Percentiles rank a stretch among this genome's conserved stretches.
These are phyloP conservation scores for Adenanthera pavonina DNA, from an alignment of 306 rosid species.

Conservation along the genomic window DNA sequence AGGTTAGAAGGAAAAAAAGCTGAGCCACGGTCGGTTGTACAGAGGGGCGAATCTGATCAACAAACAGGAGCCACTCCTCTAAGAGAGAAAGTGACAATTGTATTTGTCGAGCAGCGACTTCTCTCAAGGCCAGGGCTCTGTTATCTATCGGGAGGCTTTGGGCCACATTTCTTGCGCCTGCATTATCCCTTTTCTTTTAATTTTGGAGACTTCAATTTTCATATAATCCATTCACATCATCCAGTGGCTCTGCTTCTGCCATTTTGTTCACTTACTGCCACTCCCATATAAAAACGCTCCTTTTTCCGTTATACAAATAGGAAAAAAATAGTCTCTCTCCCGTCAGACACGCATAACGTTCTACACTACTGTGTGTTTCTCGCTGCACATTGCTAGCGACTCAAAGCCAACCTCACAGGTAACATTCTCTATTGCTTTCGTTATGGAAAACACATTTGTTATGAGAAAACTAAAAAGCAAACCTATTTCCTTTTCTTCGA, in stretches of 20 bases:
- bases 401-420: constrained; percentile 46
- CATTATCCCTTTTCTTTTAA: constrained; percentile 65
- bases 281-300: constrained; percentile 51
- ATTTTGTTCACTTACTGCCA: constrained; percentile 43
- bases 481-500: constrained; percentile 24
- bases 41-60: constrained; percentile 10
- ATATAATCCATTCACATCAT: constrained; percentile 61
- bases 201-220: constrained; percentile 37
- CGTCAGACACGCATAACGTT: constrained; percentile 45
- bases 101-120: constrained; percentile 23
- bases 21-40: not conserved
- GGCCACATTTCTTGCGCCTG: constrained; percentile 70
- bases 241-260: constrained; percentile 87
- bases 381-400: constrained; percentile 23
- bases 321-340: not conserved
- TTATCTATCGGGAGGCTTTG: constrained; percentile 49
- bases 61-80: constrained; percentile 52
- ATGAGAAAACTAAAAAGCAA: constrained; percentile 1
- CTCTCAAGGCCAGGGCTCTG: constrained; percentile 17
- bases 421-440: constrained; percentile 11
- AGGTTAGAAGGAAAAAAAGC: not conserved
- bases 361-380: constrained; percentile 25
- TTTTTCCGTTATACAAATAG: constrained; percentile 33
- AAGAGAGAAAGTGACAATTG: constrained; percentile 33
- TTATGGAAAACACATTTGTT: constrained; percentile 21